Base-by-base conservation (phyloP, 2,329 filamentous ascomycete genomes). In the Fusarium transvaalense region DNA sequence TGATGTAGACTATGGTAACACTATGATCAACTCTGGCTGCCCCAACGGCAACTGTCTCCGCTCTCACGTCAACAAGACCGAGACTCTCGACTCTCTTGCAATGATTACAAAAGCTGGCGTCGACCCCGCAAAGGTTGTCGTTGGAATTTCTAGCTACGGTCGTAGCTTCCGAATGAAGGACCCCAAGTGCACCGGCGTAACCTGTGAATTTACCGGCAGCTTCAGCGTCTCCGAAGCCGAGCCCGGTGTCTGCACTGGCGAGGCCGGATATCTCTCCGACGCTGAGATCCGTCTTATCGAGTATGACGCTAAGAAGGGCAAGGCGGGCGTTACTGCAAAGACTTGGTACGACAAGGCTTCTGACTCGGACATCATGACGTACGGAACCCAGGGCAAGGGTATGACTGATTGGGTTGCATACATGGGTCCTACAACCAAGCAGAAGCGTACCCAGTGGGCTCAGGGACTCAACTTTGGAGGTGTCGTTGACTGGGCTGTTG, bases 101-200 rank as follows among this genome's bases (percentile, higher is more conserved):
- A 82, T 80, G 76, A 71, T 79, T 34, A 79, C 77, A 2, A 79
- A 78, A 47, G 77, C 77, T 2, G 77, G 77, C 5, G 78, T 78
- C 0, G 68, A 74, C 2, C 72, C 77, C 0, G 65, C 71, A 52
- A 80, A 78, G 68, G 43, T 77, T 8, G 54, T 77, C 14, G 65
- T 77, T 17, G 76, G 76, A 6, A 56, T 76, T n/a, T 63, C 73
- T 12, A 70, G 68, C 54, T 77, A 77, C 58, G 75, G 76, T 19
- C 70, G 76, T 5, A 72, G 68, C 53, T 77, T 77, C 65, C 59
- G 53, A 17, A 76, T 77, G 75, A 38, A 66, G 3, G 45, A 74
- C 5, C 42, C 73, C 10, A 66, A 58, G 15, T 77, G 76, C 59
- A 71, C 64, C 0, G 74, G 74, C 2, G 66, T 68, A 4, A 56